Base-by-base conservation (phyloP, 441 rosid species). In the Populus hybrid region DNA sequence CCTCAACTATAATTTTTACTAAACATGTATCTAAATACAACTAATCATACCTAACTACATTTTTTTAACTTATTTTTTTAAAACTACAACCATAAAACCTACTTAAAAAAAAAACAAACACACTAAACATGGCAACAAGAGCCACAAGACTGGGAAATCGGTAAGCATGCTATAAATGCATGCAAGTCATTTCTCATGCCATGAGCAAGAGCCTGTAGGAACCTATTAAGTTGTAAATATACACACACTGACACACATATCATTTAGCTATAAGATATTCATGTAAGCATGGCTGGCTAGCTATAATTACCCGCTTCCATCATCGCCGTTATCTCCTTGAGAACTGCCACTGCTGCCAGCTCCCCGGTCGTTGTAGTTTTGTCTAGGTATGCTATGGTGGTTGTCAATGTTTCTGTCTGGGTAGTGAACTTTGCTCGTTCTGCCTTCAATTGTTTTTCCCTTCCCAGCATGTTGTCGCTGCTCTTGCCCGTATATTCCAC, bases 321-420 rank as follows among this genome's bases (percentile, higher is more conserved):
- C 81, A 35, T 67, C 73, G 65, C 36, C 14, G n/a, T 71, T 24
- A 30, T 61, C 84, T 0, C 77, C 79, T 4, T 61, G 73, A 32
- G 79, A 63, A 72, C 70, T 73, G 61, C 73, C 70, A 38, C 36
- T 34, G 36, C 42, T 38, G 42, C 11, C 42, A 38, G 42, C 11
- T 1, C 78, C 75, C 70, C 76, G 8, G 38, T 71, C 73, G 34
- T 68, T 38, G 67, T 81, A 86, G 70, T 83, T 24, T 65, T 82
- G 75, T 40, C 87, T 81, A n/a, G 88, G 90, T 71, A 83, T 87
- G 78, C 5, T 77, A 75, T 85, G 90, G 84, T 88, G 88, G 78
- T 84, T 86, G 68, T 85, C 76, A 16, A 79, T 75, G 80, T 74
- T 78, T 23, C 74, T 82, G 5, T 76, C 85, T 14, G 70, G 35